A percentile compares a stretch with the other conserved stretches of the same genome.
These are phyloP conservation scores for Mycena citricolor DNA, from an alignment of 1,284 basidiomycete genomes.

Conservation along the genomic window DNA sequence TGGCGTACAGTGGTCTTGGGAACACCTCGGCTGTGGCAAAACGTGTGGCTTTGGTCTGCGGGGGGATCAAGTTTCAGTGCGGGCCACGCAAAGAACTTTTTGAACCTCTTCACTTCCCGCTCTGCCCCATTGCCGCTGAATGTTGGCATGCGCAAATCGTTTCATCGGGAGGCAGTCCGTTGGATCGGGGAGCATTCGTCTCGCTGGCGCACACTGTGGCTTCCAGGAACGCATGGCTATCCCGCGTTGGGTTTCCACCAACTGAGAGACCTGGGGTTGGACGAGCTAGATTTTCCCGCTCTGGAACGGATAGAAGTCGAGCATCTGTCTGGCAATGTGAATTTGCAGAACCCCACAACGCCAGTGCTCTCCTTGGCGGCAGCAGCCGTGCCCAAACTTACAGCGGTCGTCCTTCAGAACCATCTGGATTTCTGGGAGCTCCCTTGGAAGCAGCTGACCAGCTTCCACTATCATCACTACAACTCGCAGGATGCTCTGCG, in stretches of 20 bases:
- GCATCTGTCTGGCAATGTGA: not conserved
- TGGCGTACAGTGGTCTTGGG: conserved; percentile 12
- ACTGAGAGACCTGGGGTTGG: conserved; percentile 4
- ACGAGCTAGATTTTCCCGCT: not conserved
- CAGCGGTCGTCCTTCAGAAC: conserved; percentile 11
- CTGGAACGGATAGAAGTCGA: conserved; percentile 13
- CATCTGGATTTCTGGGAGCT: conserved; percentile 8
- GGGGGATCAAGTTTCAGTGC: conserved; percentile 18
- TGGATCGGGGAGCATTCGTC: not conserved
- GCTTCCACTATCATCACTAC: conserved; percentile 10
- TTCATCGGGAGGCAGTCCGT: not conserved
- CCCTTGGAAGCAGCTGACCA: conserved; percentile 16
- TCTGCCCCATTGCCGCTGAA: conserved; percentile 3
- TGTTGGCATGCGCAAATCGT: conserved; percentile 6
- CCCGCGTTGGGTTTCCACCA: conserved; percentile 4
- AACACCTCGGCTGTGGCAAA: conserved; percentile 15
- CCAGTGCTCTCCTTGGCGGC: too few species aligned
- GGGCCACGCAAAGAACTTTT: too few species aligned
- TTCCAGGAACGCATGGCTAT: too few species aligned
- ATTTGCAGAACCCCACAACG: not conserved
- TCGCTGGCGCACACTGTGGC: conserved; percentile 12
- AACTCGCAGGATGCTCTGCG: conserved; percentile 5
- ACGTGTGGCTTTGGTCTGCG: conserved; percentile 13
- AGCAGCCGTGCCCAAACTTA: conserved; percentile 12
- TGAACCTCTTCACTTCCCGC: conserved; percentile 19